These are phyloP conservation scores for Lactifluus echinatus DNA, from an alignment of 768 basidiomycete species.

Conservation along the genomic window DNA sequence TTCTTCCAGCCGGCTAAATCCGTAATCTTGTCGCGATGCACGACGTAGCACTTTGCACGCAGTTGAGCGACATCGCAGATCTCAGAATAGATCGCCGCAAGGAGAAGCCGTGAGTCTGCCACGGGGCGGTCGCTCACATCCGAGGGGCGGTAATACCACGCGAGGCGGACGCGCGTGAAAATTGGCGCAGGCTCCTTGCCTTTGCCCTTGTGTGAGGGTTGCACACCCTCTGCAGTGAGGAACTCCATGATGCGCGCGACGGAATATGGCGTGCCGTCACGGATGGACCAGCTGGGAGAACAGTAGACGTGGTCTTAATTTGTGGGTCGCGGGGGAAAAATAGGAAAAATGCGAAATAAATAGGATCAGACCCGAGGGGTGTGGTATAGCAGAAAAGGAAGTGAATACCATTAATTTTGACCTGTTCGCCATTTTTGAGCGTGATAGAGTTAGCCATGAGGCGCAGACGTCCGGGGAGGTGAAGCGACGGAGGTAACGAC, in stretches of 20 bases:
- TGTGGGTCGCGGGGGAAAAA: slow-evolving; percentile 7
- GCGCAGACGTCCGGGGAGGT: slow-evolving; percentile 23
- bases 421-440: slow-evolving; percentile 76
- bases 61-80: slow-evolving; percentile 92
- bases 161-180: slow-evolving; percentile 79
- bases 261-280: slow-evolving; percentile 93
- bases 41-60: slow-evolving; percentile 86
- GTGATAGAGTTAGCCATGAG: slow-evolving; percentile 40
- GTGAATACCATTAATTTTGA: slow-evolving; percentile 77
- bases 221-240: slow-evolving; percentile 64
- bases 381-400: slow-evolving; percentile 15
- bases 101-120: slow-evolving; percentile 82
- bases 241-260: slow-evolving; percentile 97
- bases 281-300: slow-evolving; percentile 84
- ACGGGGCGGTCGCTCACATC: slow-evolving; percentile 91
- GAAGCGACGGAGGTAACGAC: slow-evolving; percentile 18
- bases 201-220: slow-evolving; percentile 41
- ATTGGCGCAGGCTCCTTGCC: slow-evolving; percentile 53
- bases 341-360: slow-evolving; percentile 4
- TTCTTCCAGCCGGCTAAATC: slow-evolving; percentile 93
- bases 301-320: slow-evolving; percentile 90
- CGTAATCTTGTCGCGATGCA: slow-evolving; percentile 91
- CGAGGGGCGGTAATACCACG: slow-evolving; percentile 94
- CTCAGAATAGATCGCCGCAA: slow-evolving; percentile 95
- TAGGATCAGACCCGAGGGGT: slow-evolving; percentile 25